Conservation (phyloP, 345 rosid species). For the Aquilaria malaccensis region DNA sequence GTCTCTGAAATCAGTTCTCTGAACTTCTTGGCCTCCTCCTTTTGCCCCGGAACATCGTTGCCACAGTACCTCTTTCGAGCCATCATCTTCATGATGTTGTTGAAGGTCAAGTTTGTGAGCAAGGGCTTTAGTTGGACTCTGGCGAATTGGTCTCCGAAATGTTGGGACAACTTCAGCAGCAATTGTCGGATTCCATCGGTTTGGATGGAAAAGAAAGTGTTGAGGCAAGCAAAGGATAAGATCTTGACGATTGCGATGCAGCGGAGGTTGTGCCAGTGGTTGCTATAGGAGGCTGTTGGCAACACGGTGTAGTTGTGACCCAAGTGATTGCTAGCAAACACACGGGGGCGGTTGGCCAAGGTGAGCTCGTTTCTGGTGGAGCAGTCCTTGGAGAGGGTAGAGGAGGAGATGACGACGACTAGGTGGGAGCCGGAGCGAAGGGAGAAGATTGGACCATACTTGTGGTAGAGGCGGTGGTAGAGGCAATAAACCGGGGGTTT, state of each 20-base stretch:
- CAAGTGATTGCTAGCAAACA: neutral
- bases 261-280: slow-evolving; percentile 22
- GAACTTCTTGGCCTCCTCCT: slow-evolving; percentile 28
- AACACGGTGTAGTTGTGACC: neutral
- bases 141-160: slow-evolving; percentile 6
- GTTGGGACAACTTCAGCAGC: slow-evolving; percentile 8
- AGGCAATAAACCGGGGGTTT: neutral
- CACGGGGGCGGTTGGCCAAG: neutral
- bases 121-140: slow-evolving; percentile 18
- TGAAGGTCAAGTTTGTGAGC: slow-evolving; percentile 22
- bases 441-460: slow-evolving; percentile 3
- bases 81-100: slow-evolving; percentile 33
- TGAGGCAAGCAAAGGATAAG: slow-evolving; percentile 7
- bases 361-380: neutral
- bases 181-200: slow-evolving; percentile 17
- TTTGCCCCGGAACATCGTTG: slow-evolving; percentile 19
- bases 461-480: neutral
- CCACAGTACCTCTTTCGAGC: slow-evolving; percentile 39
- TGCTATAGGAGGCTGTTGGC: slow-evolving; percentile 16
- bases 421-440: neutral
- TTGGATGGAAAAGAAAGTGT: slow-evolving; percentile 8
- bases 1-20: slow-evolving; percentile 23
- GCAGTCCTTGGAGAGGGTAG: neutral
- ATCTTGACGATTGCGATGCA: slow-evolving; percentile 13
- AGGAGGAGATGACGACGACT: neutral